A percentile compares a stretch with the other conserved stretches of the same genome.
Conservation (phyloP, 2,329 filamentous ascomycete genomes). For the Epichloe sp. region DNA sequence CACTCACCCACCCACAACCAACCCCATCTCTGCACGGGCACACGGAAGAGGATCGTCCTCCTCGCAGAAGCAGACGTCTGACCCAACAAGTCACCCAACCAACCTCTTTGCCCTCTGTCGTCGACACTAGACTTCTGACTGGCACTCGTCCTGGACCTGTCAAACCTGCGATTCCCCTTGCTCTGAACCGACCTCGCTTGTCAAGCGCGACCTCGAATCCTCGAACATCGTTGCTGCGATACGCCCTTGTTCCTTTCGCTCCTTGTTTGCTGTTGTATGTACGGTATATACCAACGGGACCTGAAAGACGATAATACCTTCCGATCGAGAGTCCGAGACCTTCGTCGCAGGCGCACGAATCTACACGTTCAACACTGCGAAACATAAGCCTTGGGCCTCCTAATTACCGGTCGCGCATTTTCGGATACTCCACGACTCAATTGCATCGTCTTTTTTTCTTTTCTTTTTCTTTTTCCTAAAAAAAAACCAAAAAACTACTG, state of each 20-base stretch:
- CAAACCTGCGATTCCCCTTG: not conserved
- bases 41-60: conserved; percentile 4
- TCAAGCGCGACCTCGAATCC: not conserved
- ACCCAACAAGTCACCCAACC: not conserved
- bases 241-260: not conserved
- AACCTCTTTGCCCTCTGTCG: conserved; percentile 1
- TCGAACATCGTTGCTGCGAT: not conserved
- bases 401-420: not conserved
- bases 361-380: not conserved
- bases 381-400: not conserved
- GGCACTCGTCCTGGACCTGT: not conserved
- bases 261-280: not conserved
- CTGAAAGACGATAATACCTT: not conserved
- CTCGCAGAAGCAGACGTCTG: conserved; percentile 5
- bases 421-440: not conserved
- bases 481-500: not conserved
- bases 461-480: not conserved
- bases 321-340: not conserved
- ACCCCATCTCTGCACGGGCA: not conserved
- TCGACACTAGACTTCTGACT: not conserved
- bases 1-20: not conserved
- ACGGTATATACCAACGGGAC: not conserved
- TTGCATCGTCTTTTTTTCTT: not conserved
- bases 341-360: not conserved
- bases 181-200: not conserved